phyloP scores from a whole-genome alignment of 441 rosid species.

The Euphorbia schlechtendalii region DNA sequence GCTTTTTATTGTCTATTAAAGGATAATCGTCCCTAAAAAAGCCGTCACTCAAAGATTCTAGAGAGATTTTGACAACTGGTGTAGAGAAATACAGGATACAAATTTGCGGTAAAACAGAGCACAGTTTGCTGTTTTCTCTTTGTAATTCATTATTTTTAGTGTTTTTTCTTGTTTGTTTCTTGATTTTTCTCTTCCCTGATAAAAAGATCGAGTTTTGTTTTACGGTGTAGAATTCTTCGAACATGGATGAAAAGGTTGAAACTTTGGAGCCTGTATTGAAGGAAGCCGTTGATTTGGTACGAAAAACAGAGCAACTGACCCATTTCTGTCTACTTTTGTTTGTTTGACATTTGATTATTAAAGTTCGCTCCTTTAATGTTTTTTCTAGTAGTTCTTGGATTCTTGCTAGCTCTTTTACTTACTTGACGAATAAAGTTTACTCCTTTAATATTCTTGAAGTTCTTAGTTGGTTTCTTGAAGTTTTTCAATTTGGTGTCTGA shows the following conservation, averaged over 20 bases:
- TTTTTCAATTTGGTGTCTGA: conserved; percentile 13
- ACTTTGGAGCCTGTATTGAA: conserved; percentile 49
- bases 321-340: conserved; percentile 1
- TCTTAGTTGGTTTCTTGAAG: conserved; percentile 1
- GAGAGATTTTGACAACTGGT: conserved; percentile 11
- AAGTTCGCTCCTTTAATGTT: neutral
- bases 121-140: conserved; percentile 11
- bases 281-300: conserved; percentile 58
- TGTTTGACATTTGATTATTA: neutral
- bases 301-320: conserved; percentile 12
- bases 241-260: conserved; percentile 37
- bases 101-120: conserved; percentile 12
- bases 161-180: neutral
- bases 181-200: neutral
- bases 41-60: conserved; percentile 26
- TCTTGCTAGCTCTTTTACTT: neutral
- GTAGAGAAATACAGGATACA: neutral
- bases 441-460: neutral
- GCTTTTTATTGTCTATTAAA: conserved; percentile 16
- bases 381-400: neutral
- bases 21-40: conserved; percentile 10
- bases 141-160: neutral
- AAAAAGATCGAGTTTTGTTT: neutral
- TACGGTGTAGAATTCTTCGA: neutral
- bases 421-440: neutral